Percentiles rank a stretch among this genome's conserved stretches.
These are phyloP conservation scores for Aspergillus ellipticus DNA, from an alignment of 495 filamentous ascomycete genomes.

Conservation along the genomic window DNA sequence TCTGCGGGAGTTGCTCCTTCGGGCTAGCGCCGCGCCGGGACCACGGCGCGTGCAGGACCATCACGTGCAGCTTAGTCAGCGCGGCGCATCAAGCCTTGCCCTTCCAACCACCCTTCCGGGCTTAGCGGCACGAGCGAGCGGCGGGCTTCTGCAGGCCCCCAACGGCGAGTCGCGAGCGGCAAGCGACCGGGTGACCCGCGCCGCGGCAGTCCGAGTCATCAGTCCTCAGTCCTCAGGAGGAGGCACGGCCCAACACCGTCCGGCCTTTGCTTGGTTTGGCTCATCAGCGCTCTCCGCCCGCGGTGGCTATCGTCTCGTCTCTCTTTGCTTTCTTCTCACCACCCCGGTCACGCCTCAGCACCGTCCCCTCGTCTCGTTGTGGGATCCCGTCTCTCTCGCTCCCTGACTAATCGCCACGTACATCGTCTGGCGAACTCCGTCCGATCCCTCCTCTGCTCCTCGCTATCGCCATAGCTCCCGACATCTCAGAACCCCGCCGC, in stretches of 20 bases:
- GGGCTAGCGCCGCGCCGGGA: neutral
- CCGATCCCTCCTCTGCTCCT: neutral
- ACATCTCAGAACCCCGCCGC: constrained; percentile 19
- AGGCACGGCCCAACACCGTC: neutral
- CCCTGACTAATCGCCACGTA: neutral
- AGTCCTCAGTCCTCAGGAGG: neutral
- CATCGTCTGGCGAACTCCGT: neutral
- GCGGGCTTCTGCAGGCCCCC: neutral
- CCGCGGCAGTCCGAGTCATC: neutral
- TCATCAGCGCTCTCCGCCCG: neutral
- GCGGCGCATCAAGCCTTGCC: neutral
- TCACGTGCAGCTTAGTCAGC: neutral
- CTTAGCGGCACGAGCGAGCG: neutral
- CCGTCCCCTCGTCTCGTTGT: neutral
- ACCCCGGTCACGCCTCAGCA: neutral
- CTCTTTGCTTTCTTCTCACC: neutral
- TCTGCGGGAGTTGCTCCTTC: neutral
- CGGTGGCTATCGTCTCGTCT: neutral
- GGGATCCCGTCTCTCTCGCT: neutral
- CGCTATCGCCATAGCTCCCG: constrained; percentile 10
- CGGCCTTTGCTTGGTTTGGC: neutral
- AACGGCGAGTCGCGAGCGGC: neutral
- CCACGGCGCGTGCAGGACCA: neutral
- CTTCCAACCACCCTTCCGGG: too few species aligned
- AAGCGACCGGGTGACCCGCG: neutral